A percentile compares a stretch with the other conserved stretches of the same genome.
phyloP scores from a whole-genome alignment of 2,329 filamentous ascomycete genomes.

The Cladosporium sp. region DNA sequence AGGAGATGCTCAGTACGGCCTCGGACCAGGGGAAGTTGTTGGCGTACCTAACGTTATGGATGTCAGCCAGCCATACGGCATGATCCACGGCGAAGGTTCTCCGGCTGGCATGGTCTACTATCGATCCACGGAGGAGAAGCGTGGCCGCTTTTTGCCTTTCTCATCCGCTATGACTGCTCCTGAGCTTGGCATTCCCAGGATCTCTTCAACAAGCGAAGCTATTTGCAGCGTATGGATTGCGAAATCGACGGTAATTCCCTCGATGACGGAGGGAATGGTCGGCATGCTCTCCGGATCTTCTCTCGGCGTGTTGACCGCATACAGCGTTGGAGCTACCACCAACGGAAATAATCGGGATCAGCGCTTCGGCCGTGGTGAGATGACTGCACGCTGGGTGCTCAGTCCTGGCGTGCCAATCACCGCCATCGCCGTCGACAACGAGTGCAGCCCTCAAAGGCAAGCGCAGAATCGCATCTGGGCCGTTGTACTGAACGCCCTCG shows the following conservation, averaged over 20 bases:
- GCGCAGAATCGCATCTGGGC: conserved; percentile 72
- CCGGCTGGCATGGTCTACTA: conserved; percentile 78
- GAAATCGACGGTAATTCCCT: conserved; percentile 67
- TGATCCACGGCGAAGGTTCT: conserved; percentile 78
- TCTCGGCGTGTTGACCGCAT: conserved; percentile 73
- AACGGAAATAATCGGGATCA: conserved; percentile 53
- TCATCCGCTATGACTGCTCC: conserved; percentile 56
- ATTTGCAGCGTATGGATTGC: conserved; percentile 84
- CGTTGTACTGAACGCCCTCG: conserved; percentile 87
- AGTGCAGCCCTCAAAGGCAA: conserved; percentile 66
- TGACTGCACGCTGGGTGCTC: conserved; percentile 83
- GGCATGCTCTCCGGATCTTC: conserved; percentile 81
- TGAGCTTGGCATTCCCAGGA: conserved; percentile 67
- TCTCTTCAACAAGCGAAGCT: conserved; percentile 63
- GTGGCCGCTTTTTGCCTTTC: conserved; percentile 65
- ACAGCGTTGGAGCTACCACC: conserved; percentile 52
- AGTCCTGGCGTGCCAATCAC: conserved; percentile 91
- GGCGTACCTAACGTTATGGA: conserved; percentile 84
- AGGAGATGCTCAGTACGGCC: conserved; percentile 66
- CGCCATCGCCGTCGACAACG: conserved; percentile 74
- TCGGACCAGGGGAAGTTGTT: conserved; percentile 68
- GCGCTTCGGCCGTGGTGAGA: conserved; percentile 64
- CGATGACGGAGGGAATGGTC: conserved; percentile 67
- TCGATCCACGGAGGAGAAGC: conserved; percentile 65
- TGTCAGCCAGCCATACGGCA: conserved; percentile 76